These are phyloP conservation scores for Sphenostylis stenocarpa DNA, from an alignment of 306 rosid species.

Conservation along the genomic window DNA sequence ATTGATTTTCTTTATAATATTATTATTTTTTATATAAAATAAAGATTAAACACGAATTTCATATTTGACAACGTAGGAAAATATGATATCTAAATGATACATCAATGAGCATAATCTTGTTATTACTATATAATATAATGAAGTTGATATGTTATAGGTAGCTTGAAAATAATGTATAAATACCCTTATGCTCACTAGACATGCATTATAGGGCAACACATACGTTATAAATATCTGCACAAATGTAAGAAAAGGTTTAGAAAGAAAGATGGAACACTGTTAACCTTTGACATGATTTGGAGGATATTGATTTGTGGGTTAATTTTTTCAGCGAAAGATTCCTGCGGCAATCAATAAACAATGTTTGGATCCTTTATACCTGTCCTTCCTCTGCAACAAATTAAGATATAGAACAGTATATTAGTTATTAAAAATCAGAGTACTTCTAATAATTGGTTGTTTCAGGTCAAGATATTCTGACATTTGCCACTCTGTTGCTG, in stretches of 20 bases:
- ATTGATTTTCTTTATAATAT: no score
- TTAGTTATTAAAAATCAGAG: neutral
- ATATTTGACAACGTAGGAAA: no score
- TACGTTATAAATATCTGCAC: no score
- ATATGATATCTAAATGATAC: no score
- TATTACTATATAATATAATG: no score
- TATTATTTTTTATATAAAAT: no score
- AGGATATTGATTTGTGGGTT: constrained; percentile 25
- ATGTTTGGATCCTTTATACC: neutral
- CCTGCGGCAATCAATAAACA: constrained; percentile 24
- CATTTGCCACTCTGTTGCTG: neutral
- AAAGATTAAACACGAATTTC: no score
- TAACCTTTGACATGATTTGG: constrained; percentile 24
- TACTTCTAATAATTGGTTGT: neutral
- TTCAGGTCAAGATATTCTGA: neutral
- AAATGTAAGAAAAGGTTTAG: constrained; percentile 19
- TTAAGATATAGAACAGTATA: neutral
- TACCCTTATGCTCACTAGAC: no score
- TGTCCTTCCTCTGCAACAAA: neutral
- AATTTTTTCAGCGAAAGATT: constrained; percentile 44
- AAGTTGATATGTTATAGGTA: no score
- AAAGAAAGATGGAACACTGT: constrained; percentile 13
- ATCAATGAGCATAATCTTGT: no score
- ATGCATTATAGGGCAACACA: no score
- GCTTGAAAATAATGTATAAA: no score